Evolutionary conservation across 2,329 filamentous ascomycete species (phyloP), one percentile per base, ranked within the genome.

Genomic region (Ophiosphaerella herpotricha): DNA sequence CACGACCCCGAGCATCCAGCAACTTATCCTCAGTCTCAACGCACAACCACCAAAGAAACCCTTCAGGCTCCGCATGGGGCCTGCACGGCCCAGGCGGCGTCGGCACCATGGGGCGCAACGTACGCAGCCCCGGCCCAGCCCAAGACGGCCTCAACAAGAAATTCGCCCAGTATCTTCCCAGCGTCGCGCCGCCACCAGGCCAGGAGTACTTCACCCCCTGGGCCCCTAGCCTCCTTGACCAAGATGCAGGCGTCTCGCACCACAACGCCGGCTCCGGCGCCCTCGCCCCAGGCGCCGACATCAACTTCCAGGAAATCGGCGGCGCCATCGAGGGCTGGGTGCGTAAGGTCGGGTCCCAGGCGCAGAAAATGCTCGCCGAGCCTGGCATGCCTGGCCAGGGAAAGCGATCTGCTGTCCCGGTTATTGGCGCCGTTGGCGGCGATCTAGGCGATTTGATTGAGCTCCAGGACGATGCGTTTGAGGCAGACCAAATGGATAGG

Each of bases 321-420:
- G 88, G 90, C 5, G 88, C 89, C 2, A 86, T 97, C 26, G 94
- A 97, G 74, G 88, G 87, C 1, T 99, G 94, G 91, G 79, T 97
- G 51, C 82, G 92, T 52, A 90, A 91, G 55, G 86, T 96, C 33
- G 90, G 91, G 52, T 78, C 82, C 5, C 87, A 86, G 65, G 80
- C 82, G 4, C 66, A 68, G 14, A 74, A 70, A 39, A 46, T 72
- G 8, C 49, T 74, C n/a, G 54, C 69, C 35, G 71, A 63, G 58
- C 71, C 51, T 47, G 66, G 47, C 46, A 75, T 43, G 3, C 64
- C 64, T 7, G 64, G 64, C 5, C 61, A 65, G 38, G 63, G 67
- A 4, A 67, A 61, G 45, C 50, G 67, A 24, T 64, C 61, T 14
- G 67, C 66, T 37, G 65, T 68, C 1, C 72, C 52, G 64, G 70